Conservation (phyloP, 2,329 filamentous ascomycete species). For the Plectosphaerella cucumerina region DNA sequence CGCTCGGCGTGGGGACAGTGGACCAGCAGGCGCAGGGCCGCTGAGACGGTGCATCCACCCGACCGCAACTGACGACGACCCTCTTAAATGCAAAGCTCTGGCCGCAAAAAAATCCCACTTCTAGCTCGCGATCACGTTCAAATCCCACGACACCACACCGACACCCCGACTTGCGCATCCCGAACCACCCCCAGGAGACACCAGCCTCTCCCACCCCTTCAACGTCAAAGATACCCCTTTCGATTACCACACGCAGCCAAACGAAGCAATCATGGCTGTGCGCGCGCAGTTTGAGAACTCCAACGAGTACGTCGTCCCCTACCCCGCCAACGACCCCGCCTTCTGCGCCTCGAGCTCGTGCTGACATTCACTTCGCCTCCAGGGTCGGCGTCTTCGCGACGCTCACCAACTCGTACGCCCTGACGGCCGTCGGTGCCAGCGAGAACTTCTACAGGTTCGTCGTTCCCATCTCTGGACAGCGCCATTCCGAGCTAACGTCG, state of each 20-base stretch:
- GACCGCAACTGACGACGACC: neutral
- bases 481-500: conserved; percentile 6
- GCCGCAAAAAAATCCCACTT: conserved; percentile 2
- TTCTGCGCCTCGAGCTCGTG: conserved; percentile 15
- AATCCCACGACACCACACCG: neutral
- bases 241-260: neutral
- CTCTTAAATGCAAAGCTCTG: conserved; percentile 2
- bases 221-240: neutral
- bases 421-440: conserved; percentile 90
- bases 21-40: neutral
- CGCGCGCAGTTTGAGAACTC: conserved; percentile 83
- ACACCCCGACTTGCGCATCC: neutral
- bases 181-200: neutral
- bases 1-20: neutral
- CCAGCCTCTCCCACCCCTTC: neutral
- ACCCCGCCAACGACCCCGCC: conserved; percentile 20
- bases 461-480: too few species aligned
- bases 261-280: conserved; percentile 54
- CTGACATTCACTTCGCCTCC: conserved; percentile 15
- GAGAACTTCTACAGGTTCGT: conserved; percentile 93
- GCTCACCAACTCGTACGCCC: conserved; percentile 93
- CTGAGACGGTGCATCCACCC: neutral
- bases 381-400: conserved; percentile 96
- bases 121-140: neutral
- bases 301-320: conserved; percentile 71